Evolutionary conservation across 768 basidiomycete species (phyloP), one percentile per base, ranked within the genome.

Genomic region (Boletus edulis): DNA sequence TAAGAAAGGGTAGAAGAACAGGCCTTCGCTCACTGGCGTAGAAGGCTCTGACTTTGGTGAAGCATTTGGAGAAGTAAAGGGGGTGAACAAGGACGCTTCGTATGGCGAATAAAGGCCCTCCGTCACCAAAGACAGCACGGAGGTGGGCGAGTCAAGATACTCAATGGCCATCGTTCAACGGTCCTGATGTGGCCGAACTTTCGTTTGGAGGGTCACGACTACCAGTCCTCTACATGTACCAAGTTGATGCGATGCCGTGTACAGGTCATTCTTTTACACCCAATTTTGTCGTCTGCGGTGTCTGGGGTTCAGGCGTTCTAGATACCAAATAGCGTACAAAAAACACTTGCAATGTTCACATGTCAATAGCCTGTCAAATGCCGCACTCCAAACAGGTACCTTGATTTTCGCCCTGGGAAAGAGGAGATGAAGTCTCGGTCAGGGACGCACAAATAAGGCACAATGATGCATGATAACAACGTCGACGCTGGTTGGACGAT

Each of bases 1-100:
- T 6, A 40, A 49, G 54, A 69, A 67, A 5, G 57, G 55, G 15
- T 32, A 8, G 1, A 51, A 57, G 34, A 69, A 61, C 18, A 57
- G 17, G 50, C 31, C 45, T 24, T 51, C 32, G 27, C 24, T 18
- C 11, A 29, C 43, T 18, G 6, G 47, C 3, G 31, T 55, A 20
- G 17, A 46, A 39, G 44, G 27, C n/a, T 14, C n/a, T 1, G 18
- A 38, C 10, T 22, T 38, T 0, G 57, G 56, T 17, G 63, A 54
- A 34, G n/a, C 31, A 35, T 6, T 7, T 22, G 46, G 43, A 20
- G 60, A 49, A 13, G 59, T 63, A 4, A 44, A 46, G 14, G 59
- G 55, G 7, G 61, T 63, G 15, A 51, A 56, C 27, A 55, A 52
- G 13, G 56, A 46, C 3, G 44, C 39, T 38, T 48, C 51, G 46